Percentiles rank a stretch among this genome's conserved stretches.
These are phyloP conservation scores for Arthroderma sp. DNA, from an alignment of 2,329 filamentous ascomycete genomes.

Conservation along the genomic window DNA sequence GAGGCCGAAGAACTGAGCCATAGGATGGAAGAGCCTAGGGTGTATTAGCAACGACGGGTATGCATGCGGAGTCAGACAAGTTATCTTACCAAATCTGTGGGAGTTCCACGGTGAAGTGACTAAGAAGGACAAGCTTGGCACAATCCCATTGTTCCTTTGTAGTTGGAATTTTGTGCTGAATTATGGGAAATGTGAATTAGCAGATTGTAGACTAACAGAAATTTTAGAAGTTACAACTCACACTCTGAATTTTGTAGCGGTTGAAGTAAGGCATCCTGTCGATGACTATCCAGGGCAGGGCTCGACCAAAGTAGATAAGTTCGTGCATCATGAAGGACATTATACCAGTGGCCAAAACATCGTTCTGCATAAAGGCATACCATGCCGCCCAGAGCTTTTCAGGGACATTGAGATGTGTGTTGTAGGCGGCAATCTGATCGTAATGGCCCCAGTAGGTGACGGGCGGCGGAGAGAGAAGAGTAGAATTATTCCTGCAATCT, in stretches of 20 bases:
- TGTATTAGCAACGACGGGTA: constrained; percentile 5
- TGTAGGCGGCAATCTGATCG: constrained; percentile 53
- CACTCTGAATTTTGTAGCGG: constrained; percentile 87
- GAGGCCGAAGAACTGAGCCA: constrained; percentile 86
- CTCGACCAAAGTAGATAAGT: constrained; percentile 82
- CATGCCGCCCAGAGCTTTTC: constrained; percentile 90
- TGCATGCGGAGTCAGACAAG: not conserved
- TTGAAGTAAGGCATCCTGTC: constrained; percentile 77
- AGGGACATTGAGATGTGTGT: constrained; percentile 71
- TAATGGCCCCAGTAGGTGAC: constrained; percentile 55
- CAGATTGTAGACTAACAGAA: not conserved
- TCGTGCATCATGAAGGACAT: constrained; percentile 97
- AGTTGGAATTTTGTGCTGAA: constrained; percentile 69
- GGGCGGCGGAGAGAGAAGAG: constrained; percentile 21
- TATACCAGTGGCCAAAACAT: constrained; percentile 89
- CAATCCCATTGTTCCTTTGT: constrained; percentile 88
- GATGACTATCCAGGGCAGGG: constrained; percentile 82
- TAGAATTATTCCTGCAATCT: constrained; percentile 33
- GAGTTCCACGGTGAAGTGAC: constrained; percentile 94
- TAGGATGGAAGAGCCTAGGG: constrained; percentile 73
- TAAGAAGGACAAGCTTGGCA: constrained; percentile 80
- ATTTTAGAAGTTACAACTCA: constrained; percentile 30
- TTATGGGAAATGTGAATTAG: constrained; percentile 19
- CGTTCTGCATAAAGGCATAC: constrained; percentile 98
- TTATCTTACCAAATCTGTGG: constrained; percentile 76